Conservation (phyloP, 2,329 filamentous ascomycete species). For the Venturia asperata region DNA sequence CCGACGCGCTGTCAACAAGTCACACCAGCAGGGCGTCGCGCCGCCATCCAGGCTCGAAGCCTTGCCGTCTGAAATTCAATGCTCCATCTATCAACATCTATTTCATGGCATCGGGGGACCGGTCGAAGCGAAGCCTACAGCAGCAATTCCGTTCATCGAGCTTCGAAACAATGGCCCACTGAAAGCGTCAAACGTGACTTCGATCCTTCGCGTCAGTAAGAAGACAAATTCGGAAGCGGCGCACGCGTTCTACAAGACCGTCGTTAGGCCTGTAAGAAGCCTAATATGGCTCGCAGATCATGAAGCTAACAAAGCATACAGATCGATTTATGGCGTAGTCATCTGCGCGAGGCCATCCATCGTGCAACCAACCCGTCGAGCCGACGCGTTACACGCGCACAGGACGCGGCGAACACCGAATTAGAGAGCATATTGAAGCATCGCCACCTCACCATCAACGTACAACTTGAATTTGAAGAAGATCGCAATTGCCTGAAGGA, state of each 20-base stretch:
- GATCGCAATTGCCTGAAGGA: neutral
- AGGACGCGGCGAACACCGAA: neutral
- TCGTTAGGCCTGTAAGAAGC: neutral
- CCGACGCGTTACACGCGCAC: constrained; percentile 1
- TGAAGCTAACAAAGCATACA: neutral
- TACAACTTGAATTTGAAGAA: constrained; percentile 11
- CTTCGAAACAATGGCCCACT: neutral
- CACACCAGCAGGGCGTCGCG: neutral
- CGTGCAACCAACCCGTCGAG: neutral
- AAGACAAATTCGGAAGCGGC: neutral
- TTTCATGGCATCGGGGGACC: neutral
- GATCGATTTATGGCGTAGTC: constrained; percentile 11
- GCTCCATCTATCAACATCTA: neutral
- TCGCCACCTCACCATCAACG: constrained; percentile 4
- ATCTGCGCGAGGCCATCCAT: neutral
- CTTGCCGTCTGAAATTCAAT: neutral
- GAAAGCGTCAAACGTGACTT: neutral
- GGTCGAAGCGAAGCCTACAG: neutral
- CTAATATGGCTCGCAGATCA: too few relatives aligned
- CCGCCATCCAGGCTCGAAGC: constrained; percentile 1
- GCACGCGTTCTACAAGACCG: neutral
- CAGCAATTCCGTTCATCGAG: neutral
- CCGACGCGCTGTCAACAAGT: neutral
- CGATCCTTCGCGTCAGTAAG: constrained; percentile 8
- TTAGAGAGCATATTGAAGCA: neutral